Evolutionary conservation across 805 yeast species (phyloP).

Genomic region (Kodamaea kaohsiungensis): DNA sequence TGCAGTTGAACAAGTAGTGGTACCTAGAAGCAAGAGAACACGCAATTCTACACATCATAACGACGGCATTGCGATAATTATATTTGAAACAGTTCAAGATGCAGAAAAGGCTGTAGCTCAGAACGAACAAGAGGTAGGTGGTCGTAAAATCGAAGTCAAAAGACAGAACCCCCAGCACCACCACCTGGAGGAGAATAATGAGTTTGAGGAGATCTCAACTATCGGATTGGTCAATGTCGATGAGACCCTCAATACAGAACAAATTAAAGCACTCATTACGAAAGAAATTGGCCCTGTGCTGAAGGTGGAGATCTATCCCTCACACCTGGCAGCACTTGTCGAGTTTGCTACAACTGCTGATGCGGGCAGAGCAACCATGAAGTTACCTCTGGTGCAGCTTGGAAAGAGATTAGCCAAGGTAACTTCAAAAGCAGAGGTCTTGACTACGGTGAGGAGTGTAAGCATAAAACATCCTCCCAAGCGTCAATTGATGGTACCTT

Average conservation of each 20-base stretch:
- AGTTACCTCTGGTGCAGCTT: constrained; percentile 39
- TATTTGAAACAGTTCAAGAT: constrained; percentile 43
- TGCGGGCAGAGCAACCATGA: constrained; percentile 54
- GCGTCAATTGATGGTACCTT: constrained; percentile 13
- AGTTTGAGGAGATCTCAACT: constrained; percentile 20
- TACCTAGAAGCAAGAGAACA: constrained; percentile 40
- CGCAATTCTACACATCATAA: constrained; percentile 36
- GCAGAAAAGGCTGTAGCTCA: constrained; percentile 49
- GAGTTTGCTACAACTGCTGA: constrained; percentile 42
- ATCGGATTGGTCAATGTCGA: constrained; percentile 25
- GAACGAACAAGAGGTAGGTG: constrained; percentile 44
- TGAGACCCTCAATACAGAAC: constrained; percentile 39
- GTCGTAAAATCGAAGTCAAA: constrained; percentile 49
- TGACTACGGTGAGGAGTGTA: not conserved
- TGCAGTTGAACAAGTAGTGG: constrained; percentile 48
- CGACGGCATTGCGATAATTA: constrained; percentile 69
- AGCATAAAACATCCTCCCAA: not conserved
- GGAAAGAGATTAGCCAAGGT: constrained; percentile 30
- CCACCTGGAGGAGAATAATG: constrained; percentile 10
- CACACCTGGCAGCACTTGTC: constrained; percentile 49
- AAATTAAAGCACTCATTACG: constrained; percentile 29
- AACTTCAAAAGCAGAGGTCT: constrained; percentile 5
- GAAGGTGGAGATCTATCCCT: constrained; percentile 48
- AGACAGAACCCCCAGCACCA: constrained; percentile 16
- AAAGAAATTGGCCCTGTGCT: constrained; percentile 33